Base-by-base conservation (phyloP, 345 rosid species). In the Pistacia vera region DNA sequence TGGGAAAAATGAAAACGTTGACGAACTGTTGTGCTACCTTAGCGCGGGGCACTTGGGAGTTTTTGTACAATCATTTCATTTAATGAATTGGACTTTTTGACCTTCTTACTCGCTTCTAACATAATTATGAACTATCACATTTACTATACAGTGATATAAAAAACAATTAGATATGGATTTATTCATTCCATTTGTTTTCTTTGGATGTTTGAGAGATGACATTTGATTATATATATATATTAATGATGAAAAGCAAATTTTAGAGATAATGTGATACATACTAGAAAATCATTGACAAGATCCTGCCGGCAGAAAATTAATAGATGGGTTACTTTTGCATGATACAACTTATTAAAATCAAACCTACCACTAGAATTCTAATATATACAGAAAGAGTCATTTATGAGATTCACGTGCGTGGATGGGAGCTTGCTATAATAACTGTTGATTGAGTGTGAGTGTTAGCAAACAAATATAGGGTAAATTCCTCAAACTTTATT, bases 381-480 rank as follows among this genome's bases (percentile, higher is more conserved):
- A 2, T 41, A 41, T 41, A 41, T 56, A 54, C 62, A 16, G 11
- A 68, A 25, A 67, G 2, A 63, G 44, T 38, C 18, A 18, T 70
- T 18, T 48, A 56, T 9, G 28, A 56, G 41, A 13, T 57, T 58
- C 54, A 57, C 64, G 41, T 71, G 74, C 74, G 5, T 17, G 54
- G 11, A 48, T 35, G 48, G 73, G 33, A 5, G 60, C 16, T 28
- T 16, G 8, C 18, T 25, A 25, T 25, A 25, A 25, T 68, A 2
- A 20, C 14, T 7, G 67, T 35, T 41, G 44, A 41, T 5, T 5
- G 44, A 41, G 44, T 41, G 44, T 41, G 44, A 41, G 5, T 2
- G 28, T 3, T 28, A 73, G 41, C 68, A 73, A 73, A 61, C 59
- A 73, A 36, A 36, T 36, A 25, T 36, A 36, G 41, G 41, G 41